Conservation (phyloP, 2,329 filamentous ascomycete genomes). For the Harringtonia lauricola region DNA sequence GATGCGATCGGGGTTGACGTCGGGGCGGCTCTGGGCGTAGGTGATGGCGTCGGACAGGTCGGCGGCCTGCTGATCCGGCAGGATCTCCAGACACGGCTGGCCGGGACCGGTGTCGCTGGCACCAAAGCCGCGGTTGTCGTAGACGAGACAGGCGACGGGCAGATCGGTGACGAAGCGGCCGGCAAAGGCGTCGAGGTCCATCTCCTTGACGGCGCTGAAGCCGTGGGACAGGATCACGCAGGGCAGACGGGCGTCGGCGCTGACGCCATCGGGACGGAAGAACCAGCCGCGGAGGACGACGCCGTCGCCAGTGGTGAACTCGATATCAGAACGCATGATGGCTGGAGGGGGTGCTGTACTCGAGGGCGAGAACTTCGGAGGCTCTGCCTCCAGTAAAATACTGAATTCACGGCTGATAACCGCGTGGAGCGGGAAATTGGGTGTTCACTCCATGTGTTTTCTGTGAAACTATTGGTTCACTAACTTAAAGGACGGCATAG, state of each 20-base stretch:
- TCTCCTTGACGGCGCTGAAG: constrained; percentile 6
- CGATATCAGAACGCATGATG: constrained; percentile 8
- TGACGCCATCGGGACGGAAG: constrained; percentile 9
- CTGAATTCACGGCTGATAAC: too few relatives aligned
- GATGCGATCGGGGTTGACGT: neutral
- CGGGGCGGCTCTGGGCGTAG: constrained; percentile 14
- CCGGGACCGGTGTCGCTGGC: constrained; percentile 16
- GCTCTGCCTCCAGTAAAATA: too few relatives aligned
- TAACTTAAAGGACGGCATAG: too few relatives aligned
- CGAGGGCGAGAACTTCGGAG: too few relatives aligned
- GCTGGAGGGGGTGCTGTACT: too few relatives aligned
- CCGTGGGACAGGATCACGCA: constrained; percentile 2
- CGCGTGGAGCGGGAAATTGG: too few relatives aligned
- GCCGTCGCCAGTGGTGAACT: constrained; percentile 16
- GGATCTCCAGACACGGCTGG: constrained; percentile 20
- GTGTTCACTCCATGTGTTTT: too few relatives aligned
- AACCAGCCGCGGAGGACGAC: constrained; percentile 20
- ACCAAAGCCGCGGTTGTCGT: constrained; percentile 23
- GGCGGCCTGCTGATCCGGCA: constrained; percentile 17
- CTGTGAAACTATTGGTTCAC: too few relatives aligned
- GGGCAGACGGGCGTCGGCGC: neutral
- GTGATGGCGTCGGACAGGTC: constrained; percentile 27
- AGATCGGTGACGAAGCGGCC: constrained; percentile 12
- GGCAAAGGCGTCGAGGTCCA: constrained; percentile 14
- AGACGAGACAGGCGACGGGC: constrained; percentile 19